Evolutionary conservation across 352 stramenopile species (phyloP).

Genomic region (Phytophthora rubi): DNA sequence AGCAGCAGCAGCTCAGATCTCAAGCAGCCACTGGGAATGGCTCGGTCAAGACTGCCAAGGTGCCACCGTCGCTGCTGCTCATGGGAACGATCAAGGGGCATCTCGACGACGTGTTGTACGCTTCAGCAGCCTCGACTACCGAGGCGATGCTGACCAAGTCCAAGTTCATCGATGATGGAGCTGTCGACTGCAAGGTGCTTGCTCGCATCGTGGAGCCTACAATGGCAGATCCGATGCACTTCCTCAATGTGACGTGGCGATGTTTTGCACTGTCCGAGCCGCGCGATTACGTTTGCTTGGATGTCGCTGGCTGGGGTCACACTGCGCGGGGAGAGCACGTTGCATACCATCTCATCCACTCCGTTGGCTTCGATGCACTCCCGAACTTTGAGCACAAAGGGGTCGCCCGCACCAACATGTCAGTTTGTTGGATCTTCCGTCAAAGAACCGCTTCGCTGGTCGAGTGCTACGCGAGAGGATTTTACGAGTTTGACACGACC

Average conservation of each 20-base stretch:
- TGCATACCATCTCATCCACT: conserved; percentile 47
- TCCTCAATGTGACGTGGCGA: conserved; percentile 46
- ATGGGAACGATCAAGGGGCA: conserved; percentile 49
- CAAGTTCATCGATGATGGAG: conserved; percentile 42
- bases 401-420: conserved; percentile 47
- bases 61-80: conserved; percentile 36
- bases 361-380: conserved; percentile 42
- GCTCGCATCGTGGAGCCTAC: conserved; percentile 39
- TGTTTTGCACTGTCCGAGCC: conserved; percentile 42
- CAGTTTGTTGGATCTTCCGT: conserved; percentile 53
- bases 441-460: conserved; percentile 38
- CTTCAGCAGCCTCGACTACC: conserved; percentile 41
- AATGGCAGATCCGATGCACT: conserved; percentile 46
- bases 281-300: conserved; percentile 45
- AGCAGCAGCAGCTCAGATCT: conserved; percentile 29
- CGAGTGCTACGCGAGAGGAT: conserved; percentile 41
- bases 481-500: conserved; percentile 45
- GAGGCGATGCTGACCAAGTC: conserved; percentile 44
- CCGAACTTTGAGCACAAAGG: conserved; percentile 40
- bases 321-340: conserved; percentile 35
- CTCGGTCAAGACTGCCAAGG: conserved; percentile 13
- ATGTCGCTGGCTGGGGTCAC: conserved; percentile 38
- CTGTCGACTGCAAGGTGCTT: conserved; percentile 38
- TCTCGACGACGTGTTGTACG: conserved; percentile 59
- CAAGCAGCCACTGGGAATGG: conserved; percentile 32